Base-by-base conservation (phyloP, 768 basidiomycete species). In the Rhodotorula kratochvilovae region DNA sequence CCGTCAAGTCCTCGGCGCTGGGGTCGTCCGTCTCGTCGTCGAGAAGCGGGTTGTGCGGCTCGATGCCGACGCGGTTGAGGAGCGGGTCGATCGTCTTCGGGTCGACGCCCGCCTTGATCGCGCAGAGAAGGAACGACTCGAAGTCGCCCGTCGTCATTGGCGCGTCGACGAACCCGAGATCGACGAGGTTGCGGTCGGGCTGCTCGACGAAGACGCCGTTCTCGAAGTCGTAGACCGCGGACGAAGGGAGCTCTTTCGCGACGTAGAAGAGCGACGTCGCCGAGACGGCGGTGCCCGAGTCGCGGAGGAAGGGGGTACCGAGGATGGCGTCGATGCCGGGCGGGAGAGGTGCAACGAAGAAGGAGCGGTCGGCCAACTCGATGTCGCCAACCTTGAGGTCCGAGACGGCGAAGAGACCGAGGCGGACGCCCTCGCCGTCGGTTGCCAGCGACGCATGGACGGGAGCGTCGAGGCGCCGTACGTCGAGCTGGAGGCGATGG, bases 351-450 rank as follows among this genome's bases (percentile, higher is more conserved):
- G n/a, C n/a, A n/a, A n/a, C n/a, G n/a, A n/a, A n/a, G n/a, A n/a
- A n/a, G n/a, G n/a, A n/a, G n/a, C n/a, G n/a, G n/a, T n/a, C n/a
- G n/a, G n/a, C n/a, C n/a, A n/a, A n/a, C 61, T 3, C 58, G 31
- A 12, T 61, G 61, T 2, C 63, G 67, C 7, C 63, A n/a, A n/a
- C n/a, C n/a, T 2, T 45, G 16, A 19, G 36, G 29, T 29, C 63
- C 61, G 48, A 69, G 62, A 29, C 16, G 36, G 36, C 54, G 35
- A 31, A 68, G 21, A 68, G 11, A 4, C 60, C 33, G 5, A 68
- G 60, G 19, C 67, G 53, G 8, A 29, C 19, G 42, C 17, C 21
- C 8, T 10, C n/a, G 13, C 29, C 29, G 31, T 55, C 54, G 11
- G 63, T 10, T 1, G 51, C 63, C 10, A 64, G 43, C 1, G 56